Percentiles rank a stretch among this genome's conserved stretches.
These are phyloP conservation scores for Colletotrichum tanaceti DNA, from an alignment of 2,329 filamentous ascomycete genomes.

Conservation along the genomic window DNA sequence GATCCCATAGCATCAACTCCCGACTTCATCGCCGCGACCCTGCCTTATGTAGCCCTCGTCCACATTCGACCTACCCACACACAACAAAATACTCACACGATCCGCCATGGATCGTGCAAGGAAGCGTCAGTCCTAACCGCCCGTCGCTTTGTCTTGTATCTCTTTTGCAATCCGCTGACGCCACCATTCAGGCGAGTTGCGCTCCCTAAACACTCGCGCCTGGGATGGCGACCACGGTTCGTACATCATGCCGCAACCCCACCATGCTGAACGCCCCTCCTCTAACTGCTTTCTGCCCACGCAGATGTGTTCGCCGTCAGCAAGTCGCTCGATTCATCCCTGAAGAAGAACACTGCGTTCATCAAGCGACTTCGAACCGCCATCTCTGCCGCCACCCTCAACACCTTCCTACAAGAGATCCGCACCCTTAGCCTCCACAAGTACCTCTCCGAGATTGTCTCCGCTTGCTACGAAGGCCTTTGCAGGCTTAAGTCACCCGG, in stretches of 20 bases:
- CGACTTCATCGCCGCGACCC: conserved; percentile 43
- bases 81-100: conserved; percentile 48
- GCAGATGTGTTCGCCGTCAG: conserved; percentile 82
- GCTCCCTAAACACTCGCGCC: conserved; percentile 85
- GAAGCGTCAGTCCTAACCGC: conserved; percentile 63
- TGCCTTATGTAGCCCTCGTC: conserved; percentile 60
- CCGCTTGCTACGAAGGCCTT: conserved; percentile 93
- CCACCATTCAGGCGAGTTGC: conserved; percentile 78
- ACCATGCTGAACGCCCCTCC: conserved; percentile 19
- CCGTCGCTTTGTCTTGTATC: background rate
- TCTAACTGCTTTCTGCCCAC: conserved; percentile 33
- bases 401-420: conserved; percentile 90
- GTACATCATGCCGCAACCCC: conserved; percentile 43
- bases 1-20: conserved; percentile 56
- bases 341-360: conserved; percentile 98
- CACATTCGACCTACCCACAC: conserved; percentile 45
- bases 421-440: conserved; percentile 92
- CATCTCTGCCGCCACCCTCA: conserved; percentile 80
- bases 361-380: conserved; percentile 95
- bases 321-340: conserved; percentile 87
- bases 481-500: conserved; percentile 90
- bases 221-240: conserved; percentile 91
- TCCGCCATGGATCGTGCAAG: conserved; percentile 72
- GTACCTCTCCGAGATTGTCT: conserved; percentile 96
- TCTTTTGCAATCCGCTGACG: conserved; percentile 20